Evolutionary conservation across 108 stramenopile species (phyloP).

Genomic region (Chaetoceros tenuissimus): DNA sequence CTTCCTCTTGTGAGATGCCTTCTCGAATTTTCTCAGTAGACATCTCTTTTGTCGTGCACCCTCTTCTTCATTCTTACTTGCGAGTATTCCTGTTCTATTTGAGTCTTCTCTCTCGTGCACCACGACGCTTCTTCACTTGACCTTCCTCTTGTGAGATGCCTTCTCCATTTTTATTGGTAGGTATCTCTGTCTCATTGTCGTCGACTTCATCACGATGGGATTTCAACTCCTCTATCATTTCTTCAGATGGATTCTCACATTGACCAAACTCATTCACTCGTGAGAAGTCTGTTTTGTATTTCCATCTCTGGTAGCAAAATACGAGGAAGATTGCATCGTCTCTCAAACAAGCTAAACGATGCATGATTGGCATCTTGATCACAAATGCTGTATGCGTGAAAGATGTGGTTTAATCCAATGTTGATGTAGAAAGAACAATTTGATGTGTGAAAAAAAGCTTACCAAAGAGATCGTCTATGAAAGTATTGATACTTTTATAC

Average conservation of each 20-base stretch:
- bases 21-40: too few relatives aligned
- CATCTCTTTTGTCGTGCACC: too few relatives aligned
- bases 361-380: constrained; percentile 88
- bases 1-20: background rate
- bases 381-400: constrained; percentile 37
- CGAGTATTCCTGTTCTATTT: background rate
- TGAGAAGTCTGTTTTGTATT: constrained; percentile 56
- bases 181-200: background rate
- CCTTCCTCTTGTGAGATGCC: background rate
- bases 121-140: background rate
- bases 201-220: background rate
- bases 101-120: background rate
- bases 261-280: constrained; percentile 65
- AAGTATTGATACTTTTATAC: constrained; percentile 83
- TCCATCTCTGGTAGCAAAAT: constrained; percentile 76
- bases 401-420: too few relatives aligned
- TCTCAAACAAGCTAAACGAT: constrained; percentile 70
- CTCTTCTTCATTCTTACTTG: too few relatives aligned
- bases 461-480: constrained; percentile 82
- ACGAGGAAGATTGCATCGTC: constrained; percentile 87
- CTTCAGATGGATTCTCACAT: constrained; percentile 7
- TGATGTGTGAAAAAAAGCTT: too few relatives aligned
- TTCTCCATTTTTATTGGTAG: too few relatives aligned
- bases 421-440: background rate
- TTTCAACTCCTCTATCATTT: background rate